Base-by-base conservation (phyloP, 371 early-diverging fungal species). In the Funneliformis caledonium region DNA sequence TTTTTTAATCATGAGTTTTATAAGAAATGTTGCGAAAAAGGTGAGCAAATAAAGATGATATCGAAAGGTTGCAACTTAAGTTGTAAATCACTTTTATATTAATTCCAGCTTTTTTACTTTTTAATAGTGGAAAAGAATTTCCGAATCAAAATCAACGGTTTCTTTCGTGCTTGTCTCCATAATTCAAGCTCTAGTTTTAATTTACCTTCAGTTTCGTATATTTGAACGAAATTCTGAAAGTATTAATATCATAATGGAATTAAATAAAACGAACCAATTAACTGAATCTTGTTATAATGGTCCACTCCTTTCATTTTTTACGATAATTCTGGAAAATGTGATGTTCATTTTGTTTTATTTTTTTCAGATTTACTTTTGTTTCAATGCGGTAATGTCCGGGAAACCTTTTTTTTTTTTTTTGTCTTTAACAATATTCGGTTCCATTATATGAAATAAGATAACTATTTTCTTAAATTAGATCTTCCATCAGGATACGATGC, bases 401-500 rank as follows among this genome's bases (percentile, higher is more conserved):
- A 69, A 33, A 69, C 16, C 14, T 45, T 7, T 42, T 3, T 16
- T 9, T 64, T 31, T 64, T 64, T 2, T 19, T 7, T 47, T 1
- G 47, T 37, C 37, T 37, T 37, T 37, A 37, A 37, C 3, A 3
- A 37, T 26, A 37, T 2, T 37, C 37, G 37, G 37, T 37, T 37
- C 37, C 37, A 37, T 37, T 37, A 37, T 37, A 47, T 4, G 7
- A 47, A 47, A 47, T 61, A 19, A 22, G 8, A 16, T 64, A 4
- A 5, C 14, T 26, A 7, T 69, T 45, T 42, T 37, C 60, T 45
- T 8, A 8, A 16, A 69, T 16, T 42, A 75, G 76, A 33, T 75
- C 16, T 75, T 59, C 61, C 56, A 60, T 43, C 60, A 61, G 60
- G 61, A 75, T 75, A 75, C 76, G 6, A 75, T 75, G 16, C 76